These are phyloP conservation scores for Madurella mycetomatis DNA, from an alignment of 2,329 filamentous ascomycete genomes.

Conservation along the genomic window DNA sequence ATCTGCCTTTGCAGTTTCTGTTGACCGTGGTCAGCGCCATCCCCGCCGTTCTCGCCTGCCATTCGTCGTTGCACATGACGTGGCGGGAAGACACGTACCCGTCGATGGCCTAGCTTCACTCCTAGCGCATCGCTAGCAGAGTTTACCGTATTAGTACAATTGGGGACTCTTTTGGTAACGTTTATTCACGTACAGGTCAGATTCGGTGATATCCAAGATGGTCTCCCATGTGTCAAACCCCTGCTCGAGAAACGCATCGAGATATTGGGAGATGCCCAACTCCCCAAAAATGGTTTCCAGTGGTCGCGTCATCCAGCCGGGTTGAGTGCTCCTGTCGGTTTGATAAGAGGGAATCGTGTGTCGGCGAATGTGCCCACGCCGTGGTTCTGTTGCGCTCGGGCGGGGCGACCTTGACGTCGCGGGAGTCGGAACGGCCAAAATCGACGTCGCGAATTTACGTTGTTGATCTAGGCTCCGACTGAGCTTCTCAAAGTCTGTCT, in stretches of 20 bases:
- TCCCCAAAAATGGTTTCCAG: slow-evolving; percentile 65
- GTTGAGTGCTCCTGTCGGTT: background rate
- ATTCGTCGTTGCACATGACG: background rate
- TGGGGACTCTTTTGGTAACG: background rate
- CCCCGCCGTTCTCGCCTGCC: no score
- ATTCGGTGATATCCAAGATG: slow-evolving; percentile 78
- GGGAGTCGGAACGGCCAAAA: background rate
- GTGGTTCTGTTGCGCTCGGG: no score
- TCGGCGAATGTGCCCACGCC: background rate
- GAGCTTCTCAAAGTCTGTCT: background rate
- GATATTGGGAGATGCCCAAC: slow-evolving; percentile 74
- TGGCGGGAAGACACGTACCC: slow-evolving; percentile 49
- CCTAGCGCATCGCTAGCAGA: slow-evolving; percentile 60
- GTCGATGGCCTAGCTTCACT: slow-evolving; percentile 75
- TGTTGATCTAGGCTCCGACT: background rate
- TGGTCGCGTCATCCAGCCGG: slow-evolving; percentile 53
- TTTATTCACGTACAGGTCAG: slow-evolving; percentile 60
- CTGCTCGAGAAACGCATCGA: slow-evolving; percentile 67
- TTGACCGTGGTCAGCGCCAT: slow-evolving; percentile 14
- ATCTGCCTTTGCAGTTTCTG: slow-evolving; percentile 82
- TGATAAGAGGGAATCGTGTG: background rate
- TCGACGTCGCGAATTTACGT: background rate
- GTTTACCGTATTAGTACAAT: slow-evolving; percentile 11
- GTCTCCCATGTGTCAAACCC: slow-evolving; percentile 85
- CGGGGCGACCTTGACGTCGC: background rate